Evolutionary conservation across 1,139 yeast genomes (phyloP), one percentile per base, ranked within the genome.

Genomic region (Yamadazyma atmosphaerica): DNA sequence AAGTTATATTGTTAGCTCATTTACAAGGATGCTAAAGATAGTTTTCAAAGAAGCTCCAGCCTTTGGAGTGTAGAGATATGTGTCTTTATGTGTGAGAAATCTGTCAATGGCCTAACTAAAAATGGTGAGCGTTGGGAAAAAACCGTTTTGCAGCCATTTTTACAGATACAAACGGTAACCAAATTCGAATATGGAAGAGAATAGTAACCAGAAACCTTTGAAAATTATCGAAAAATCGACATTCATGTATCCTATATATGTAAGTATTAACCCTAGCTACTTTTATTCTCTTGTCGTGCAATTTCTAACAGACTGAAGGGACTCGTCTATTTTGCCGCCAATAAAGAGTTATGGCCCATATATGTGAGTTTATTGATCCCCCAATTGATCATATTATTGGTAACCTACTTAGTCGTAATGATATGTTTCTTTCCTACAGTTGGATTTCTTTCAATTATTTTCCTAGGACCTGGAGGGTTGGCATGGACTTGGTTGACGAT

Each of bases 381-480:
- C 0, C 77, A 79, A 40, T 35, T 80, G 4, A 25, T 74, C 0
- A 59, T 82, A 1, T 63, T 77, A 2, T 39, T 63, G 11, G 38
- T 62, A 4, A 69, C 81, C 0, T 77, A 78, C 43, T 34, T 64
- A 1, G 37, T 66, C 4, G 60, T 71, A 45, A 70, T 65, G 47
- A 36, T 68, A 10, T 51, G 65, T 23, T 55, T 76, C 13, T 78
- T 72, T 49, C 83, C 84, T 0, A 55, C 72, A 9, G 71, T 74
- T 40, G 74, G 78, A 1, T 54, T 68, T 1, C 40, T 78, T 2
- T 70, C 78, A 2, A 46, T 73, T 4, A 51, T 77, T n/a, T 56
- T 79, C 36, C 67, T 74, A 40, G 82, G 86, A 0, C 79, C 84
- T 0, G 57, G 76, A 4, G 81, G 84, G 1, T 37, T 80, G 1